Evolutionary conservation across 352 stramenopile genomes (phyloP).

Genomic region (Phytophthora colocasiae): DNA sequence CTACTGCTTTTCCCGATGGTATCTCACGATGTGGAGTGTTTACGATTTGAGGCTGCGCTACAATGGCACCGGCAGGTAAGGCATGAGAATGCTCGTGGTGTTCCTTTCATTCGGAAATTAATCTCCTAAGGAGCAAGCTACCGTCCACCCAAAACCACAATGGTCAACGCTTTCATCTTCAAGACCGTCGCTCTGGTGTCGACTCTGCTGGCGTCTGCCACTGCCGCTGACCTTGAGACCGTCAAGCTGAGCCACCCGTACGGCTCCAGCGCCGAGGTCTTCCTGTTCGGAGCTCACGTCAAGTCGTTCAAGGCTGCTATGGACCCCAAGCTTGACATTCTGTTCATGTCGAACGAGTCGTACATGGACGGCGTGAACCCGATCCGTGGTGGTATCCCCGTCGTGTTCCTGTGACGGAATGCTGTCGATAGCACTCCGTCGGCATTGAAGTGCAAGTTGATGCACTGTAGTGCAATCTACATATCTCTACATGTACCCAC

Average conservation of each 20-base stretch:
- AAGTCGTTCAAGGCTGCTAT: conserved; percentile 59
- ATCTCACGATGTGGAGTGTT: conserved; percentile 27
- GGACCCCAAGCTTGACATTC: conserved; percentile 54
- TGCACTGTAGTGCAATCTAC: no score
- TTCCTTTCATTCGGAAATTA: conserved; percentile 30
- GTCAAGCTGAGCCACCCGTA: conserved; percentile 62
- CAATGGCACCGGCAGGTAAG: not conserved
- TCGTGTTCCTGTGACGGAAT: no score
- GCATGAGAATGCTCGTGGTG: not conserved
- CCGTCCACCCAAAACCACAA: conserved; percentile 1
- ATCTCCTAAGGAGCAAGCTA: conserved; percentile 21
- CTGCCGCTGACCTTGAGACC: conserved; percentile 51
- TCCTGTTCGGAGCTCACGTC: conserved; percentile 83
- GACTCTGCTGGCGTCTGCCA: conserved; percentile 28
- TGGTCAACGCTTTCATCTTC: conserved; percentile 25
- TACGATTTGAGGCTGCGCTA: conserved; percentile 5
- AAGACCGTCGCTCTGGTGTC: conserved; percentile 31
- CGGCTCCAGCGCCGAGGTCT: conserved; percentile 69
- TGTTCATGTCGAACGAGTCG: conserved; percentile 88
- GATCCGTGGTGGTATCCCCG: conserved; percentile 90
- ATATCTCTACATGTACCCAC: no score
- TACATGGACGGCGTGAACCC: conserved; percentile 86
- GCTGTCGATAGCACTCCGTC: no score
- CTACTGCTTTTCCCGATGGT: conserved; percentile 27
- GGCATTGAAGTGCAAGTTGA: no score